phyloP scores from a whole-genome alignment of 2,329 filamentous ascomycete species.

The Cladorrhinum sp. region DNA sequence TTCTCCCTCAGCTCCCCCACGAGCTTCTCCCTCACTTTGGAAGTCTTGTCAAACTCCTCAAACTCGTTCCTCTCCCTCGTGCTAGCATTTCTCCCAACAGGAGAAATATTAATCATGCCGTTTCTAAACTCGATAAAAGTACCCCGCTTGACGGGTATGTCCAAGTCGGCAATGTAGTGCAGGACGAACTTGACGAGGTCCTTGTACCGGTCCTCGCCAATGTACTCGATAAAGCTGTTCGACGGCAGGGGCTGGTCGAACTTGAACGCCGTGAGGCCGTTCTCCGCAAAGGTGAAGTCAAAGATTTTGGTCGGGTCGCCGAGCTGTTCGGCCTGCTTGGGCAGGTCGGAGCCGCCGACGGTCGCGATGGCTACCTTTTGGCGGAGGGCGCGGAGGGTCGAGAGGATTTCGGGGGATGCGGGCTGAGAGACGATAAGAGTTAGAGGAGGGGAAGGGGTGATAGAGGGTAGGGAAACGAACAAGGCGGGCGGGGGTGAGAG shows the following conservation, averaged over 20 bases:
- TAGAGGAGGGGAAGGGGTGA: neutral
- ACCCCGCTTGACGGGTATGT: conserved; percentile 78
- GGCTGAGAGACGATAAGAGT: conserved; percentile 42
- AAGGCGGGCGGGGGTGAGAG: conserved; percentile 76
- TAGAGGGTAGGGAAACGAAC: conserved; percentile 47
- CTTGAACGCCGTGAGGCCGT: conserved; percentile 88
- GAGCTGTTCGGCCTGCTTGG: conserved; percentile 95
- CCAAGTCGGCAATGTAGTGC: conserved; percentile 80
- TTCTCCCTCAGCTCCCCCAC: conserved; percentile 73
- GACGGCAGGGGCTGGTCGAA: conserved; percentile 71
- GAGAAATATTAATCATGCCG: conserved; percentile 85
- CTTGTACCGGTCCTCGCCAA: conserved; percentile 83
- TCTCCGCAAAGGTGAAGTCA: conserved; percentile 97
- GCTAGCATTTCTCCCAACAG: conserved; percentile 82
- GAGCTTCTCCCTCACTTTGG: conserved; percentile 73
- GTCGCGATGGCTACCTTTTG: conserved; percentile 86
- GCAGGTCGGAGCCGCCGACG: conserved; percentile 88
- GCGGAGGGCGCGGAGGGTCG: conserved; percentile 73
- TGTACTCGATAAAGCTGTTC: conserved; percentile 85
- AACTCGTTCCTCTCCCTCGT: conserved; percentile 78
- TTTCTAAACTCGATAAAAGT: conserved; percentile 88
- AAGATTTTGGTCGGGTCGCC: conserved; percentile 76
- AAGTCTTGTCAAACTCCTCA: conserved; percentile 73
- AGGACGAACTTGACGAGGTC: conserved; percentile 71
- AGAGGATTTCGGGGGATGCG: conserved; percentile 77